Evolutionary conservation across 768 basidiomycete genomes (phyloP).

Genomic region (Termitomyces sp.): DNA sequence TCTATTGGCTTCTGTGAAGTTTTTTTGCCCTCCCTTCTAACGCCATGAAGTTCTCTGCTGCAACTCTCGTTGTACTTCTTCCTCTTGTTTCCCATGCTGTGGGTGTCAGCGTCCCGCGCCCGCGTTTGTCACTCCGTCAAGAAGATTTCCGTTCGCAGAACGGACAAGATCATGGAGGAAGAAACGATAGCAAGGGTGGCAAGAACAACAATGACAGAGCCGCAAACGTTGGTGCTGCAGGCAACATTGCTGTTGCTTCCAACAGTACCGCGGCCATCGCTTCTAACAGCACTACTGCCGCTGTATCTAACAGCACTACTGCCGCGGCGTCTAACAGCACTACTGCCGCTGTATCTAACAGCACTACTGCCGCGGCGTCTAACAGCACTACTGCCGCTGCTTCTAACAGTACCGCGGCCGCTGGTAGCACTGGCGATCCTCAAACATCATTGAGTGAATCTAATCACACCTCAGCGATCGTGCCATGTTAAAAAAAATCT

Average conservation of each 20-base stretch:
- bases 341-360: too few species aligned
- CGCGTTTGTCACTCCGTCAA: conserved; percentile 23
- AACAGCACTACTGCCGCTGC: conserved; percentile 5
- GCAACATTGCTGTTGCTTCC: background rate
- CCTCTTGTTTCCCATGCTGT: conserved; percentile 33
- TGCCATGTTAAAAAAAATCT: background rate
- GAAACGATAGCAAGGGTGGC: background rate
- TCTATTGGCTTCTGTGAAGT: conserved; percentile 46
- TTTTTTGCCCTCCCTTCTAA: conserved; percentile 21
- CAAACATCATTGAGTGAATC: conserved; percentile 38
- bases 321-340: too few species aligned
- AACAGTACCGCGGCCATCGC: too few species aligned
- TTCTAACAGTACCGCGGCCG: conserved; percentile 5
- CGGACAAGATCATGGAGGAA: conserved; percentile 10
- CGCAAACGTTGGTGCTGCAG: background rate
- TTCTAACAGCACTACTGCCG: too few species aligned
- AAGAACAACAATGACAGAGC: background rate
- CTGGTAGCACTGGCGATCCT: conserved; percentile 24
- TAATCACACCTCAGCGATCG: background rate
- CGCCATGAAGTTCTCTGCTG: conserved; percentile 45
- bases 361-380: conserved; percentile 4
- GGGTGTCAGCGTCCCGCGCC: conserved; percentile 18
- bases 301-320: too few species aligned
- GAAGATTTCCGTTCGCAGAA: conserved; percentile 12
- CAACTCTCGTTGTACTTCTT: conserved; percentile 32